These are phyloP conservation scores for Thielaviopsis populi DNA, from an alignment of 2,329 filamentous ascomycete species.

Conservation along the genomic window DNA sequence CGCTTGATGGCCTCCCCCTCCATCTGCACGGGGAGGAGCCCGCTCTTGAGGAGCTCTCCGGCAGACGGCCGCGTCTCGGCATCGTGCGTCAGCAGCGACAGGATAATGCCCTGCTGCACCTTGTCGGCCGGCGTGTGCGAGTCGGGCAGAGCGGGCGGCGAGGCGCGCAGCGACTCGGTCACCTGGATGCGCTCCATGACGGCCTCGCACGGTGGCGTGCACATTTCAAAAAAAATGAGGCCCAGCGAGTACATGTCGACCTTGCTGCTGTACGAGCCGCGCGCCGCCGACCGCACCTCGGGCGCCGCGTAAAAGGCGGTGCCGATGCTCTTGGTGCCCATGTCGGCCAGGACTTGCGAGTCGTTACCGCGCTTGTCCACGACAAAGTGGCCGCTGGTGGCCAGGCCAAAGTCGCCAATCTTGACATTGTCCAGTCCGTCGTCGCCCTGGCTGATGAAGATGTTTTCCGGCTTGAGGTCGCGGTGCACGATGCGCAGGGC, in stretches of 20 bases:
- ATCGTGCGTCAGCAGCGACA: constrained; percentile 65
- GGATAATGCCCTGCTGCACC: constrained; percentile 63
- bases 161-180: constrained; percentile 53
- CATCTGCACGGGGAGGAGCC: constrained; percentile 77
- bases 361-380: constrained; percentile 34
- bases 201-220: constrained; percentile 47
- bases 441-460: constrained; percentile 58
- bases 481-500: constrained; percentile 83
- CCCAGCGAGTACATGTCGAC: constrained; percentile 98
- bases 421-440: constrained; percentile 80
- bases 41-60: constrained; percentile 66
- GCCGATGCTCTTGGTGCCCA: constrained; percentile 56
- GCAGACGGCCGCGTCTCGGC: constrained; percentile 73
- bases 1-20: constrained; percentile 83
- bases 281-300: constrained; percentile 63
- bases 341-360: constrained; percentile 27
- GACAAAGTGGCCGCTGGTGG: constrained; percentile 70
- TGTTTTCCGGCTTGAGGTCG: constrained; percentile 91
- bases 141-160: constrained; percentile 51
- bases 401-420: constrained; percentile 91
- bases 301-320: constrained; percentile 90
- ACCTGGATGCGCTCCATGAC: constrained; percentile 50
- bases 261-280: constrained; percentile 74
- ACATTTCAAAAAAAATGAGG: constrained; percentile 99
- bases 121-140: constrained; percentile 58